A percentile compares a stretch with the other conserved stretches of the same genome.
phyloP scores from a whole-genome alignment of 2,329 filamentous ascomycete genomes.

The Sarocladiaceae sp. region DNA sequence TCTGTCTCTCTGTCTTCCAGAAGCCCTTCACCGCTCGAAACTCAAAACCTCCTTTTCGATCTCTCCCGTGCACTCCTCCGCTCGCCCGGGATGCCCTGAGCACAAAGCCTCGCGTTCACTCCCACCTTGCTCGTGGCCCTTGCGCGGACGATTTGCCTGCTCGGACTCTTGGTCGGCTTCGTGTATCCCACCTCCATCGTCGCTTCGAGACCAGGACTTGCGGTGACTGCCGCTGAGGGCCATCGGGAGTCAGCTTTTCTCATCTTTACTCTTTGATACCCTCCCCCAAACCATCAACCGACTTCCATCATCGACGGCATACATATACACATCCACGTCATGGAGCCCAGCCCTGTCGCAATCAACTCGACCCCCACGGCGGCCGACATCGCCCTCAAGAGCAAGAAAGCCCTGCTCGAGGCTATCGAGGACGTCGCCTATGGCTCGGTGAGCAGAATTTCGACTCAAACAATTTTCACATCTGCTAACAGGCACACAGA shows the following conservation, averaged over 20 bases:
- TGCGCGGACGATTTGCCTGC: slow-evolving; percentile 7
- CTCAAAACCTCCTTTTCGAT: background rate
- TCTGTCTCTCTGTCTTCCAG: too few species aligned
- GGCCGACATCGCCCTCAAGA: slow-evolving; percentile 22
- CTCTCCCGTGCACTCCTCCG: background rate
- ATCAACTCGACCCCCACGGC: slow-evolving; percentile 20
- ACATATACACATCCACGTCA: slow-evolving; percentile 10
- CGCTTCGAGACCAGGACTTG: slow-evolving; percentile 7
- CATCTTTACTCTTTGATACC: background rate
- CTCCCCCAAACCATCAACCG: background rate
- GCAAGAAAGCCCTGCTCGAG: slow-evolving; percentile 46
- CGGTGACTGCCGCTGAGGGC: slow-evolving; percentile 8
- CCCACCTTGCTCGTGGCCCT: slow-evolving; percentile 7
- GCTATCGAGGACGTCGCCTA: slow-evolving; percentile 82
- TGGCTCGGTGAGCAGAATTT: slow-evolving; percentile 62
- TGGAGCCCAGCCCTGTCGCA: slow-evolving; percentile 25
- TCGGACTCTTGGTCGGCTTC: slow-evolving; percentile 5
- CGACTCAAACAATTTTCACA: background rate
- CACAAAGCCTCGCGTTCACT: background rate
- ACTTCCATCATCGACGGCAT: background rate
- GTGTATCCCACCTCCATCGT: background rate
- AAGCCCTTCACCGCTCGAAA: slow-evolving; percentile 6
- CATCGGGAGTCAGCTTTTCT: background rate
- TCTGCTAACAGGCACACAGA: slow-evolving; percentile 32
- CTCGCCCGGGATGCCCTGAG: slow-evolving; percentile 9